phyloP scores from a whole-genome alignment of 768 basidiomycete species.

The Hericium alpestre region DNA sequence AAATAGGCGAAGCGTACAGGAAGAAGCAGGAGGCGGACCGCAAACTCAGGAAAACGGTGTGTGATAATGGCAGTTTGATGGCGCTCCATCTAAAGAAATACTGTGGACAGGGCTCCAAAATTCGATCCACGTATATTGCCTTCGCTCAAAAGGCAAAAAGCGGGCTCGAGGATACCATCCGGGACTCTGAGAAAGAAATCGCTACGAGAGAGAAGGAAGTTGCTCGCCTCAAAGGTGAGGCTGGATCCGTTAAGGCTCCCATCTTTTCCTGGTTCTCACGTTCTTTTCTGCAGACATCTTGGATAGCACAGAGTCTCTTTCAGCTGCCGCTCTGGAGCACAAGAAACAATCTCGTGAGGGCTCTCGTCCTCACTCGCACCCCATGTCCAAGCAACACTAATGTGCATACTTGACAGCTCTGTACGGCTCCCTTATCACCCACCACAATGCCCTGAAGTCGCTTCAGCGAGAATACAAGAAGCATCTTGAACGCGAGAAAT shows the following conservation, averaged over 20 bases:
- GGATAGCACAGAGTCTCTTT: constrained; percentile 66
- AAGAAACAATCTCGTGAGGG: constrained; percentile 79
- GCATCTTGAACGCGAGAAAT: constrained; percentile 63
- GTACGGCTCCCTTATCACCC: constrained; percentile 62
- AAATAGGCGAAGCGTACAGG: constrained; percentile 61
- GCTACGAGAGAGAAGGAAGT: constrained; percentile 58
- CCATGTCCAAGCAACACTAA: neutral
- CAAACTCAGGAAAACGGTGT: constrained; percentile 72
- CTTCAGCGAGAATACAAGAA: constrained; percentile 64
- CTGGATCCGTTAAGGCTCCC: neutral
- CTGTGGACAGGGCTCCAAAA: constrained; percentile 68
- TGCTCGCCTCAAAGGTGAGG: constrained; percentile 56
- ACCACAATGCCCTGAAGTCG: constrained; percentile 66
- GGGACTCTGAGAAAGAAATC: constrained; percentile 48
- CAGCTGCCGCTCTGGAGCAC: constrained; percentile 70
- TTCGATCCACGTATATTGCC: constrained; percentile 77
- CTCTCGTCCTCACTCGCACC: neutral
- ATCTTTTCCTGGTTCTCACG: too few species aligned
- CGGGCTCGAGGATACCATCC: constrained; percentile 58
- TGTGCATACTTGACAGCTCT: constrained; percentile 43
- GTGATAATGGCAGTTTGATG: constrained; percentile 14
- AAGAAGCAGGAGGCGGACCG: constrained; percentile 58
- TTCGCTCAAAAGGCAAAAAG: constrained; percentile 86
- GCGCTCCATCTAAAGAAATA: neutral
- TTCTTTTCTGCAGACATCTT: constrained; percentile 49